phyloP scores from a whole-genome alignment of 2,329 filamentous ascomycete species.

The Diaporthe amygdali region DNA sequence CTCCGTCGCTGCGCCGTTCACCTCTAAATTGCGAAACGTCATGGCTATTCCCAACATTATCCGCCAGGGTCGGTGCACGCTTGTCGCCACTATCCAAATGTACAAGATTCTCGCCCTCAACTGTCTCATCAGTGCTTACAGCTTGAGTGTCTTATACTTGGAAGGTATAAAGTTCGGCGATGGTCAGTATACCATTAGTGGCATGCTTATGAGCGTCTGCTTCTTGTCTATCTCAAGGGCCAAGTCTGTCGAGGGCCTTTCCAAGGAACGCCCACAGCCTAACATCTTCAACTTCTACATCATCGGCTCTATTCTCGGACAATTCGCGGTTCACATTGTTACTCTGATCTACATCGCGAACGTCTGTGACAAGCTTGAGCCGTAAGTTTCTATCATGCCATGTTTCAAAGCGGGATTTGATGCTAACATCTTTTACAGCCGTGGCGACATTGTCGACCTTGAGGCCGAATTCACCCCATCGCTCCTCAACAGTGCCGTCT shows the following conservation, averaged over 20 bases:
- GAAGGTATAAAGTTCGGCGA: constrained; percentile 99
- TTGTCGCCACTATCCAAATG: constrained; percentile 99
- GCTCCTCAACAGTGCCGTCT: constrained; percentile 94
- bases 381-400: constrained; percentile 61
- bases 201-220: constrained; percentile 99
- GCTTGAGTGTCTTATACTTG: constrained; percentile 91
- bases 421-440: constrained; percentile 43
- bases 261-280: constrained; percentile 95
- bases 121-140: constrained; percentile 97
- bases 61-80: constrained; percentile 93
- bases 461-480: constrained; percentile 95
- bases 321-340: constrained; percentile 94
- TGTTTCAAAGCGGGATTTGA: background rate
- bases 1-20: constrained; percentile 96
- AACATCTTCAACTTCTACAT: constrained; percentile 99
- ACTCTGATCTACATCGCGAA: constrained; percentile 94
- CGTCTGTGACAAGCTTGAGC: constrained; percentile 84
- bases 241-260: constrained; percentile 91
- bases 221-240: constrained; percentile 98
- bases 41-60: constrained; percentile 98
- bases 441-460: constrained; percentile 74
- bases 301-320: constrained; percentile 94
- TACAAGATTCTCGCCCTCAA: constrained; percentile 99
- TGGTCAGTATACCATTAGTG: constrained; percentile 96
- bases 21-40: constrained; percentile 95